Base-by-base conservation (phyloP, 2,329 filamentous ascomycete species). In the Coniochaeta hoffmannii region DNA sequence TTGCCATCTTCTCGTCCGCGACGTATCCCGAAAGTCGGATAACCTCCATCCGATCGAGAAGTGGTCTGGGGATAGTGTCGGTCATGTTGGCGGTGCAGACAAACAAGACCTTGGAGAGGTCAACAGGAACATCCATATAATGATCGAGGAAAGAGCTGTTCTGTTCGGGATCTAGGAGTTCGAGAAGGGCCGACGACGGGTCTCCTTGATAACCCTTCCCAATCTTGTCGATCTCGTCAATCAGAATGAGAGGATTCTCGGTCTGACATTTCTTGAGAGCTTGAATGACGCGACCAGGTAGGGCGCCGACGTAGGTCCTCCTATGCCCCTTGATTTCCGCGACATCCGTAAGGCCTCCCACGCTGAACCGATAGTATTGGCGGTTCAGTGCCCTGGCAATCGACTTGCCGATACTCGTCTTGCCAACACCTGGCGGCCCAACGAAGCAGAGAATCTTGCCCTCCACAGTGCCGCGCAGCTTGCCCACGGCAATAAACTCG, bases 31-130 rank as follows among this genome's bases (percentile, higher is more conserved):
- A 97, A 2, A 99, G 80, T 59, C 95, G 86, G 62, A 99, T 99
- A 65, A 97, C 85, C 71, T 99, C 94, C 94, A 99, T 99, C 63
- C 94, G 87, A 68, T 99, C 94, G 15, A 97, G 80, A 0, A 99
- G 79, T 3, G 94, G 95, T 41, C 92, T 84, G 15, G 94, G 94
- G 59, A 99, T 99, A 0, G 94, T 99, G 66, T 99, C 94, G 0
- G 92, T 96, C 87, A 97, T 95, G 71, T 99, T 99, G 57, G 94
- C 94, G 14, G 94, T 99, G 79, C 94, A 99, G 41, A 99, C 94
- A 68, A 99, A 99, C 22, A 99, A 80, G 2, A 99, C 94, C 75
- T 97, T 97, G 53, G 92, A 97, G 53, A 99, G 78, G 68, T 99
- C 94, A 6, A 99, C 93, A 0, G 94, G 94, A 0, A 99, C 91